Evolutionary conservation across 2,329 filamentous ascomycete species (phyloP).

Genomic region (Penicillium glabrum): DNA sequence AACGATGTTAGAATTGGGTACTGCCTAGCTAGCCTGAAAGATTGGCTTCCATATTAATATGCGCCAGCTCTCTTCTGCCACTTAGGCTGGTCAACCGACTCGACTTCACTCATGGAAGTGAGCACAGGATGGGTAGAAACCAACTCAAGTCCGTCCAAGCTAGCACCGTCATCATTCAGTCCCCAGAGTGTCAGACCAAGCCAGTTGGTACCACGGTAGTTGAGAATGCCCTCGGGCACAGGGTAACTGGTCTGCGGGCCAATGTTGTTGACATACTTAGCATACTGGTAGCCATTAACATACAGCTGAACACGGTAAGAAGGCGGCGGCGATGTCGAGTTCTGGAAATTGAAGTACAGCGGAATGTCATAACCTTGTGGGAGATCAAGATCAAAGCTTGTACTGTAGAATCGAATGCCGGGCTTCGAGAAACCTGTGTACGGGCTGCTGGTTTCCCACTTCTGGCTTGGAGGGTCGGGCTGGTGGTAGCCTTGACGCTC

Average conservation of each 20-base stretch:
- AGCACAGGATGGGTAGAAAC: constrained; percentile 51
- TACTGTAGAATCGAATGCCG: constrained; percentile 55
- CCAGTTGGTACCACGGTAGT: constrained; percentile 70
- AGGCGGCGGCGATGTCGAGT: constrained; percentile 50
- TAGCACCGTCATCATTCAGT: constrained; percentile 57
- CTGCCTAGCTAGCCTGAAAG: no score
- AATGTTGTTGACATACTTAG: constrained; percentile 67
- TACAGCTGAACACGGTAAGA: constrained; percentile 65
- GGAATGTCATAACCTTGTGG: constrained; percentile 57
- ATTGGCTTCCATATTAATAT: constrained; percentile 42
- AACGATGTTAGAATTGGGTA: no score
- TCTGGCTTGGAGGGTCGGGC: constrained; percentile 43
- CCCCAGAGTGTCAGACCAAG: constrained; percentile 70
- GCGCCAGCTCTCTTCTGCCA: constrained; percentile 51
- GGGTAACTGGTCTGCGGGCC: constrained; percentile 72
- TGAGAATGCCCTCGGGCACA: constrained; percentile 70
- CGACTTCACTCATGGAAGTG: constrained; percentile 51
- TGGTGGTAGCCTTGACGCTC: constrained; percentile 59
- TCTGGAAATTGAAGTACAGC: constrained; percentile 52
- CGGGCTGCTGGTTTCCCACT: constrained; percentile 37
- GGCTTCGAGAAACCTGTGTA: constrained; percentile 44
- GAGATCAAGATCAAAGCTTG: constrained; percentile 52
- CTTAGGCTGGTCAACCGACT: constrained; percentile 46
- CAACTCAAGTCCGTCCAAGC: constrained; percentile 56
- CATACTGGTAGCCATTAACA: constrained; percentile 76